Percentiles rank a stretch among this genome's conserved stretches.
Conservation (phyloP, 1,284 basidiomycete species). For the Singerocomus rubriflavus region DNA sequence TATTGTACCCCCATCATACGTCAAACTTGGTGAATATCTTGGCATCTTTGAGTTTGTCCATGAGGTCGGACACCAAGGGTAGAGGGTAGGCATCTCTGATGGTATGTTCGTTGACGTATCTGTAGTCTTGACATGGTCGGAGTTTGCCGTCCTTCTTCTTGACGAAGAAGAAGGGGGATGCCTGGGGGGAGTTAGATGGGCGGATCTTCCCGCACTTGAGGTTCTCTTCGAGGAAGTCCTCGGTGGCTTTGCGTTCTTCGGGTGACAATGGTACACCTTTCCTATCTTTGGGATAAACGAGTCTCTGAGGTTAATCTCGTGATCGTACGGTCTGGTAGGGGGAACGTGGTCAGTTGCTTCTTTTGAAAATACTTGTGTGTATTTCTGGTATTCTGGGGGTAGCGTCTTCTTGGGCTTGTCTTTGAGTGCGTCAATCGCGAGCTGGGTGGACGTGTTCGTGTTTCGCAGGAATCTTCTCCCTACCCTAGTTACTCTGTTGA, state of each 20-base stretch:
- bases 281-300: too few species aligned
- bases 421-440: rapidly evolving
- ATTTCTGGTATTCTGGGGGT: rapidly evolving
- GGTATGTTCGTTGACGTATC: background rate
- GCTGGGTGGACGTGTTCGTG: too few species aligned
- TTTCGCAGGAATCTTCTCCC: too few species aligned
- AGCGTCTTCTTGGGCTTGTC: too few species aligned
- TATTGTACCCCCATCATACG: constrained; percentile 1
- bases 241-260: too few species aligned
- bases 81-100: constrained; percentile 5
- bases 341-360: background rate
- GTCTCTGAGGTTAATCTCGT: background rate
- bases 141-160: background rate
- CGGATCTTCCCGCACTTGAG: background rate
- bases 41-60: constrained; percentile 24
- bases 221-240: background rate
- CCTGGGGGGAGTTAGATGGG: background rate
- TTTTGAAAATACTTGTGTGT: too few species aligned
- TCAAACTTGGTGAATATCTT: constrained; percentile 23
- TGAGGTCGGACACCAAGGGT: constrained; percentile 29
- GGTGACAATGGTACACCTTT: too few species aligned
- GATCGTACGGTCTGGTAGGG: background rate
- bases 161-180: background rate
- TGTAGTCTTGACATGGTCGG: background rate
- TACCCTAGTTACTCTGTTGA: too few species aligned